These are phyloP conservation scores for Boeremia exigua DNA, from an alignment of 2,329 filamentous ascomycete genomes.

Conservation along the genomic window DNA sequence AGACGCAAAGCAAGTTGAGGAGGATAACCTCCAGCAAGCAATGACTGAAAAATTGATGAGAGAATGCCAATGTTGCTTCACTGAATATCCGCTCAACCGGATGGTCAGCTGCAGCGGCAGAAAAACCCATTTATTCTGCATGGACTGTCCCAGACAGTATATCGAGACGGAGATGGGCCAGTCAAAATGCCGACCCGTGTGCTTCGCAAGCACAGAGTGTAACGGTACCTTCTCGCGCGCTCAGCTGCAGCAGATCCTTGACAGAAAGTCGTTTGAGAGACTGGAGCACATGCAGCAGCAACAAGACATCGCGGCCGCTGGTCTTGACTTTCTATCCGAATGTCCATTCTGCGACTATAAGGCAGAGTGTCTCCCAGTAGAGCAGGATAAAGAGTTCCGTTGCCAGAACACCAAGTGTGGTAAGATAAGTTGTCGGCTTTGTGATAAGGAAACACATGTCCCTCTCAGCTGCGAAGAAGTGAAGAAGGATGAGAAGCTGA, in stretches of 20 bases:
- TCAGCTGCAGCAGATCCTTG: slow-evolving; percentile 65
- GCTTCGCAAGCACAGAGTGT: slow-evolving; percentile 70
- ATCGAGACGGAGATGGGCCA: slow-evolving; percentile 73
- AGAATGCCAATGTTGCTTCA: slow-evolving; percentile 77
- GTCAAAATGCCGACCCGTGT: slow-evolving; percentile 70
- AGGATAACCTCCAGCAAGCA: slow-evolving; percentile 43
- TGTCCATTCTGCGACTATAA: slow-evolving; percentile 87
- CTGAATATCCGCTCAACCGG: slow-evolving; percentile 68
- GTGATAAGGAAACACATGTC: slow-evolving; percentile 71
- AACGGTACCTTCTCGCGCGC: slow-evolving; percentile 62
- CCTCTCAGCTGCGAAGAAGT: slow-evolving; percentile 73
- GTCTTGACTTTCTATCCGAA: slow-evolving; percentile 72
- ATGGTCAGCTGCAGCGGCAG: slow-evolving; percentile 71
- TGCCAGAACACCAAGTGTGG: slow-evolving; percentile 72
- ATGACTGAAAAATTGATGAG: slow-evolving; percentile 54
- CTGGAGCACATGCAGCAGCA: slow-evolving; percentile 76
- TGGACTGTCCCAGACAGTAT: slow-evolving; percentile 66
- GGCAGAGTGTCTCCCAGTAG: slow-evolving; percentile 71
- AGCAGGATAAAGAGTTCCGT: slow-evolving; percentile 73
- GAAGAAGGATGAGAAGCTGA: slow-evolving; percentile 65
- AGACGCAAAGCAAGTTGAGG: slow-evolving; percentile 36
- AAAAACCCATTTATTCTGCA: slow-evolving; percentile 71
- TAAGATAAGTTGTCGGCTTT: slow-evolving; percentile 61
- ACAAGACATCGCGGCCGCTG: slow-evolving; percentile 70
- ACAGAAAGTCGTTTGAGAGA: slow-evolving; percentile 63